These are phyloP conservation scores for Pleurostoma richardsiae DNA, from an alignment of 2,329 filamentous ascomycete genomes.

Conservation along the genomic window DNA sequence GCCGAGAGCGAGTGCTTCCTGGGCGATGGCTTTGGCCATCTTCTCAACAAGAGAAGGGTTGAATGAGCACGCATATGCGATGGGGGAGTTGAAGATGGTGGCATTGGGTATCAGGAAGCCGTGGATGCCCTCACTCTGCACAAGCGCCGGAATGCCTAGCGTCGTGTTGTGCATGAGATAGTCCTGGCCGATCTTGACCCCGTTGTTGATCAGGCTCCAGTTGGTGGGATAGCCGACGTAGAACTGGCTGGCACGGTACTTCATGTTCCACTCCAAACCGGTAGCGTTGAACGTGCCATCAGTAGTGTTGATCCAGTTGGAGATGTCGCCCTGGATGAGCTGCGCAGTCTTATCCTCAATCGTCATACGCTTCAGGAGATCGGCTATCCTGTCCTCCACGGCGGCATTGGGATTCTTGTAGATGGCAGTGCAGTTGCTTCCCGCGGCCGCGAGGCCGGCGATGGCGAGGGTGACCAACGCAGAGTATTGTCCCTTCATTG, in stretches of 20 bases:
- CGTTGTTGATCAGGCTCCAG: conserved; percentile 57
- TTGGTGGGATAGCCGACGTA: conserved; percentile 66
- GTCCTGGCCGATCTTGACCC: conserved; percentile 62
- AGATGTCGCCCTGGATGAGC: conserved; percentile 63
- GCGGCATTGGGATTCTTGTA: conserved; percentile 62
- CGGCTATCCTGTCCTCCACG: conserved; percentile 59
- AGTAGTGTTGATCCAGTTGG: conserved; percentile 68
- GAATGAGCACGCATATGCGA: conserved; percentile 67
- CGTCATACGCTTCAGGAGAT: conserved; percentile 68
- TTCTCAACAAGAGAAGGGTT: conserved; percentile 59
- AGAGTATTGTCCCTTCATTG: background rate
- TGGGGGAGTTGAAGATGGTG: conserved; percentile 76
- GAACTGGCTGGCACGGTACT: conserved; percentile 60
- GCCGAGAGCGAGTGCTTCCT: conserved; percentile 61
- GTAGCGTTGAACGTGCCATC: conserved; percentile 62
- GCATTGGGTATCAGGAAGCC: conserved; percentile 68
- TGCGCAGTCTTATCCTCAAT: conserved; percentile 70
- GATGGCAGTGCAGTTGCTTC: conserved; percentile 23
- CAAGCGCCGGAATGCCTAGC: conserved; percentile 66
- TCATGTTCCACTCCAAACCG: conserved; percentile 63
- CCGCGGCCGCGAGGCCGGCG: conserved; percentile 6
- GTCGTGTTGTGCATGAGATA: conserved; percentile 63
- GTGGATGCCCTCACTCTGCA: conserved; percentile 71
- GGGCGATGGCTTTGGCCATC: conserved; percentile 62
- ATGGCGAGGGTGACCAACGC: conserved; percentile 5